phyloP scores from a whole-genome alignment of 2,329 filamentous ascomycete species.

The Neophaeococcomyces aloes region DNA sequence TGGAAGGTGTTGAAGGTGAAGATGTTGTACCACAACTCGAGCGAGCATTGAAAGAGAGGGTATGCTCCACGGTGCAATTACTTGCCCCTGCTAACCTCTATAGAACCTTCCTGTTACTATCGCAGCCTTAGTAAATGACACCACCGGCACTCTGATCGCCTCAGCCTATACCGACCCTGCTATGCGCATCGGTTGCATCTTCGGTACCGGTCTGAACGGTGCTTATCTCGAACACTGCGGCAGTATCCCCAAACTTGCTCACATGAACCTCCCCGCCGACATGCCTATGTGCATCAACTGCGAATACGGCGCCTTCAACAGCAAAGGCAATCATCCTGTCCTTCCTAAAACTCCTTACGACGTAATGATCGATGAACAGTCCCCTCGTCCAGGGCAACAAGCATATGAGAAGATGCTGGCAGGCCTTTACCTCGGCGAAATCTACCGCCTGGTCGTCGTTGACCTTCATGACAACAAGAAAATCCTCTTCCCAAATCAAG shows the following conservation, averaged over 20 bases:
- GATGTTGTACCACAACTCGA: constrained; percentile 87
- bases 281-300: constrained; percentile 92
- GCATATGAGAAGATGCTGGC: constrained; percentile 98
- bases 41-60: constrained; percentile 59
- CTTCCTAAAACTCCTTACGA: constrained; percentile 81
- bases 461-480: constrained; percentile 73
- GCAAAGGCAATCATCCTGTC: constrained; percentile 62
- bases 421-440: constrained; percentile 85
- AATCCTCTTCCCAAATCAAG: constrained; percentile 73
- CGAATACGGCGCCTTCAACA: constrained; percentile 95
- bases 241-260: constrained; percentile 82
- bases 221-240: constrained; percentile 94
- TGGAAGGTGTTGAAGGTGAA: constrained; percentile 77
- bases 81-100: not conserved
- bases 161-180: constrained; percentile 90
- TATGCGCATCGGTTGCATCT: constrained; percentile 95
- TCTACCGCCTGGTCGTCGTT: constrained; percentile 78
- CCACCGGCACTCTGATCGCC: constrained; percentile 90
- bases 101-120: constrained; percentile 56
- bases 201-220: constrained; percentile 95
- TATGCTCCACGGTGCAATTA: constrained; percentile 27
- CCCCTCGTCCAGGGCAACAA: constrained; percentile 85
- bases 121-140: constrained; percentile 91
- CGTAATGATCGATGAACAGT: constrained; percentile 76
- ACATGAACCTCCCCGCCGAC: constrained; percentile 77